Conservation (phyloP, 2,329 filamentous ascomycete genomes). For the Chalara sp. region DNA sequence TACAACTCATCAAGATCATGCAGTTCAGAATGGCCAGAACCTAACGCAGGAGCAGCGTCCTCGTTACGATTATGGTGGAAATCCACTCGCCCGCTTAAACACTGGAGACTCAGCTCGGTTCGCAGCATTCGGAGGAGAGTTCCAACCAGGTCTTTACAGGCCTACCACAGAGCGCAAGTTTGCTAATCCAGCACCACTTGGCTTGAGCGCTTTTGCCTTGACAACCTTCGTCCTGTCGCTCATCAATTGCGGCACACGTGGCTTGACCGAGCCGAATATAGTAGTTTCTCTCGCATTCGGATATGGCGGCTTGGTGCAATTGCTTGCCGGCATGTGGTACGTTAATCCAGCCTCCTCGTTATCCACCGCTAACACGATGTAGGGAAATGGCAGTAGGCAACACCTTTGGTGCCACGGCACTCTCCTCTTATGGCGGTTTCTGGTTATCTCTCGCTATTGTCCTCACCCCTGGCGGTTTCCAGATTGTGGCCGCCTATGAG, state of each 20-base stretch:
- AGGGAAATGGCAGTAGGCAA: slow-evolving; percentile 60
- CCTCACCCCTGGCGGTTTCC: slow-evolving; percentile 49
- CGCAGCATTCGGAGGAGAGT: slow-evolving; percentile 50
- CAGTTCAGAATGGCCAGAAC: background rate
- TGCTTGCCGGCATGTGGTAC: slow-evolving; percentile 76
- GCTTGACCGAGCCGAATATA: slow-evolving; percentile 41
- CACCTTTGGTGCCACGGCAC: slow-evolving; percentile 56
- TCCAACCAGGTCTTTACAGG: slow-evolving; percentile 53
- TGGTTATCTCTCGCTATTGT: slow-evolving; percentile 54
- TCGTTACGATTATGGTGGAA: slow-evolving; percentile 26
- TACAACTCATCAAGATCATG: background rate
- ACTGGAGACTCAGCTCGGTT: slow-evolving; percentile 35
- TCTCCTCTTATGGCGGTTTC: slow-evolving; percentile 57
- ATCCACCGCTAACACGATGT: background rate
- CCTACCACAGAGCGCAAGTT: slow-evolving; percentile 44
- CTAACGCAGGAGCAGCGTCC: background rate
- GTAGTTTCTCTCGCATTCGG: slow-evolving; percentile 50
- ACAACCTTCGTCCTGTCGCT: slow-evolving; percentile 55
- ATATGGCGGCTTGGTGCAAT: slow-evolving; percentile 62
- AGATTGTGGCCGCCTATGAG: slow-evolving; percentile 34
- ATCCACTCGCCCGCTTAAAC: slow-evolving; percentile 42
- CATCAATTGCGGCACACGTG: slow-evolving; percentile 46
- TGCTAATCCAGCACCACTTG: slow-evolving; percentile 54
- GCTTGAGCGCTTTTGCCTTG: slow-evolving; percentile 53
- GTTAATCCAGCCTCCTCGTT: slow-evolving; percentile 19